Evolutionary conservation across 345 rosid species (phyloP), one percentile per base, ranked within the genome.

Genomic region (Syzygium grande): DNA sequence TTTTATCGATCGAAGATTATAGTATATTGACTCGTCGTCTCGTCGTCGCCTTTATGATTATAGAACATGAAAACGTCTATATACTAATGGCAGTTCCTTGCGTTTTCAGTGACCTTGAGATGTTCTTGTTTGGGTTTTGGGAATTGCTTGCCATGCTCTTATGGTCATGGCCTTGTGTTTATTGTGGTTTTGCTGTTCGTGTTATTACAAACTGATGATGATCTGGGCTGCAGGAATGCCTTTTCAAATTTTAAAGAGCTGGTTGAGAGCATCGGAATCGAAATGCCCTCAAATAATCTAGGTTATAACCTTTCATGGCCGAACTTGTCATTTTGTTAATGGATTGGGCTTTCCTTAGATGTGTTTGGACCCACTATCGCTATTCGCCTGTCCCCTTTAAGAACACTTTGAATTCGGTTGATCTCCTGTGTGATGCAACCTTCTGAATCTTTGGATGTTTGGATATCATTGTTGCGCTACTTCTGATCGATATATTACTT

Each of bases 191-290:
- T 83, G 65, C 61, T 88, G 90, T 63, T 84, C 79, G 85, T 91
- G 86, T 86, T 92, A 29, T 87, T 89, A 65, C 88, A 12, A 84
- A 91, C 92, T 87, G 88, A 91, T 88, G 86, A 51, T 88, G 89
- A 91, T 92, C 90, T 92, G 93, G 93, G 89, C 90, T 91, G 94
- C 94, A 94, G 94, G 94, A 90, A 86, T 92, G 54, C 85, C 85
- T 88, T 85, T 88, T 89, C 93, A 89, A 89, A 89, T 92, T 91
- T 91, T 90, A 93, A 86, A 92, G 93, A 91, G 94, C 93, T 91
- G 95, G 90, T 93, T 91, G 93, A 92, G 92, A 92, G 90, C 91
- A 88, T 87, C 89, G 86, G 92, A 91, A 88, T 85, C 89, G 58
- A 88, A 88, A 89, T 92, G 91, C 90, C 92, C 91, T 91, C 94